Evolutionary conservation across 2,329 filamentous ascomycete species (phyloP), one percentile per base, ranked within the genome.

Genomic region (Ambrosiella cleistominuta): DNA sequence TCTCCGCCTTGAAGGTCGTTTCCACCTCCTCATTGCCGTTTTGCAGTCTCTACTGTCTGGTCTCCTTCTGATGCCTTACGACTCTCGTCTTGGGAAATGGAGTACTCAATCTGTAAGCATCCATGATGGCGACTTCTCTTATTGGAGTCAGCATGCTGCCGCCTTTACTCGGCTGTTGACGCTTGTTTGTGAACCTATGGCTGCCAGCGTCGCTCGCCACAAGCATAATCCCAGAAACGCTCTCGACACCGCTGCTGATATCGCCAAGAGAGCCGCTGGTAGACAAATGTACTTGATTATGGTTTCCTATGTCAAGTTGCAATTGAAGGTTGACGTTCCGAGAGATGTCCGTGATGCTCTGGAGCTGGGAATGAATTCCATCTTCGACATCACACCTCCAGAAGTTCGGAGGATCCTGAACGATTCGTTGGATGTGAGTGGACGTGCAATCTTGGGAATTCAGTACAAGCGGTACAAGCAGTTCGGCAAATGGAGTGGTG

Each of bases 401-500:
- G 79, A 79, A 59, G 72, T 71, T 51, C 70, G 78, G 64, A 76
- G 75, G 66, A 73, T 80, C 35, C 67, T 83, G 59, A 80, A 78
- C 63, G 80, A 83, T 62, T 73, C 72, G 36, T 72, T 83, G 68
- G 80, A 83, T 65, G 71, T 69, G 2, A 78, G 75, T 62, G 80
- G 80, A 6, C 70, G 81, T 61, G 79, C 76, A 0, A 74, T 84
- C 36, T 73, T 82, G 66, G 72, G 72, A 62, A 75, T 77, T 60
- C 70, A 83, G 71, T 82, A 76, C 62, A 77, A 74, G 64, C 71
- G 75, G 66, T 84, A 80, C 66, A 72, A 72, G 65, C 79, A 74
- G 68, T 82, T 82, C 70, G 80, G 80, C 47, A 82, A 81, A 70
- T 83, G 80, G 79, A 79, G 69, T 56, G 79, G 78, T 39, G 73